Evolutionary conservation across 2,329 filamentous ascomycete genomes (phyloP).

Genomic region (Cadophora luteo-olivacea): DNA sequence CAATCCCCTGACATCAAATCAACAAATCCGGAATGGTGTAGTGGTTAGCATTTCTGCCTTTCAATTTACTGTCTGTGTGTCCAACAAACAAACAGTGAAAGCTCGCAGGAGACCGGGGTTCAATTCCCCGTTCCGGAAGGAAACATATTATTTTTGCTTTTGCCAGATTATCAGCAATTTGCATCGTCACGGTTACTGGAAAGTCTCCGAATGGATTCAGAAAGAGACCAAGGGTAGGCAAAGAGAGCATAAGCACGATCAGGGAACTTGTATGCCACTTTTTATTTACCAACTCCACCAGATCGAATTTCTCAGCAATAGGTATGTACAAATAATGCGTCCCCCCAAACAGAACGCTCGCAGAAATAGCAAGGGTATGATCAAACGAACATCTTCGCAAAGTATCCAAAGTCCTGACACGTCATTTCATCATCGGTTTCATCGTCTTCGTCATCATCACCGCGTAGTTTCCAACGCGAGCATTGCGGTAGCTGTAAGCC

Average conservation of each 20-base stretch:
- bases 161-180: no score
- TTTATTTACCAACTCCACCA: no score
- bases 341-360: background rate
- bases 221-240: no score
- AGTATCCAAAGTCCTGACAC: background rate
- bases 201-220: no score
- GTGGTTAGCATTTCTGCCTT: constrained; percentile 13
- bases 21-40: constrained; percentile 7
- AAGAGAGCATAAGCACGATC: no score
- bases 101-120: constrained; percentile 9
- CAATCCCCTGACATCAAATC: background rate
- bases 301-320: background rate
- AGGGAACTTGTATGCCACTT: no score
- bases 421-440: background rate
- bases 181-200: no score
- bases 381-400: constrained; percentile 1
- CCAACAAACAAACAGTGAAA: background rate
- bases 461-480: background rate
- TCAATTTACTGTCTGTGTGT: background rate
- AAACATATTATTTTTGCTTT: no score
- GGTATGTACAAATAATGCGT: background rate
- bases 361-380: constrained; percentile 4
- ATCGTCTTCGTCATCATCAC: background rate
- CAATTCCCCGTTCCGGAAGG: constrained; percentile 11
- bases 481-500: background rate